phyloP scores from a whole-genome alignment of 805 yeast genomes.

The Tetrapisispora taiwanensis region DNA sequence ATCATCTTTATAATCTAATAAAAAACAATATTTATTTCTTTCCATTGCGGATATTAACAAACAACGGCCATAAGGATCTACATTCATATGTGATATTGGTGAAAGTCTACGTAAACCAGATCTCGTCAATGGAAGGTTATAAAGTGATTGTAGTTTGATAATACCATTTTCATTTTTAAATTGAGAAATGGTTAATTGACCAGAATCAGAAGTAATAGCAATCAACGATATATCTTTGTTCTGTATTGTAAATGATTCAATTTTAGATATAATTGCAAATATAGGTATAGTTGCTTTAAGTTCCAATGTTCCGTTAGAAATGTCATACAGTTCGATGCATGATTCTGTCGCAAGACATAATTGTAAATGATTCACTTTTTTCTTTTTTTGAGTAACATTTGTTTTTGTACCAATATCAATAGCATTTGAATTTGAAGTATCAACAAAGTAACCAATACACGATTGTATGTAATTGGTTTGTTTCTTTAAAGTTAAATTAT shows the following conservation, averaged over 20 bases:
- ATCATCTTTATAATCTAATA: conserved; percentile 41
- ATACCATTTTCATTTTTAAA: conserved; percentile 18
- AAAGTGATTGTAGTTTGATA: conserved; percentile 36
- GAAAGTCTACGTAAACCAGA: conserved; percentile 64
- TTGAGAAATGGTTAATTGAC: conserved; percentile 42
- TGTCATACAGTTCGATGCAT: conserved; percentile 30
- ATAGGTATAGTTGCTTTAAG: conserved; percentile 35
- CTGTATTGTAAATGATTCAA: conserved; percentile 42
- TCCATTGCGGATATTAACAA: conserved; percentile 64
- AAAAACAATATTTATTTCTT: conserved; percentile 59
- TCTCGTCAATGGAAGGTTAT: conserved; percentile 61
- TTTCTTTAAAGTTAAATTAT: conserved; percentile 58
- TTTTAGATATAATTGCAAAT: conserved; percentile 48
- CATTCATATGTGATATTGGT: conserved; percentile 64
- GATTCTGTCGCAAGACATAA: conserved; percentile 27
- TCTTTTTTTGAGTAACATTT: background rate
- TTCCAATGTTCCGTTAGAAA: conserved; percentile 45
- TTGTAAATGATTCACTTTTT: conserved; percentile 13
- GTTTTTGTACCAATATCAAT: background rate
- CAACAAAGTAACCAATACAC: conserved; percentile 61
- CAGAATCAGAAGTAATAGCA: conserved; percentile 72
- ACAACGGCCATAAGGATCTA: conserved; percentile 67
- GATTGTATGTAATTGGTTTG: conserved; percentile 47
- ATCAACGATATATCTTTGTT: conserved; percentile 49
- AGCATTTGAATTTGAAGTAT: background rate